phyloP scores from a whole-genome alignment of 352 stramenopile genomes.

The Globisporangium abappressorium region DNA sequence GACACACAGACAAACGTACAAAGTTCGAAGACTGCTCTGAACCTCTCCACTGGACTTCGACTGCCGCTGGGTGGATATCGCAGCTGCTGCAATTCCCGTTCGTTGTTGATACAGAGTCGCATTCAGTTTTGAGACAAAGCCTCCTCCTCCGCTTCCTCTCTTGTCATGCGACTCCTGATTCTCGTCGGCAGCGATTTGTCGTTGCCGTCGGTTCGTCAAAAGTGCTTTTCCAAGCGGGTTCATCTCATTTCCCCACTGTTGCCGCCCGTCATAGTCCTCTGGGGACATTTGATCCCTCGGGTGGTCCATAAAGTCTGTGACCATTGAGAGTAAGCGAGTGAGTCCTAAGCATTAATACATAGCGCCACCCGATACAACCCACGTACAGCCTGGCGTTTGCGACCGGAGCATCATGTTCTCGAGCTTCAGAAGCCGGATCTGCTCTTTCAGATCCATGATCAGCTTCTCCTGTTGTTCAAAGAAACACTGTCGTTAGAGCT shows the following conservation, averaged over 20 bases:
- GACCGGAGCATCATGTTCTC: constrained; percentile 74
- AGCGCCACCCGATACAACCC: background rate
- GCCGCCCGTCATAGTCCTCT: background rate
- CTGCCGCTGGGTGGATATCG: constrained; percentile 11
- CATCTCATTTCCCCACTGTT: background rate
- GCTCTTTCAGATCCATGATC: constrained; percentile 60
- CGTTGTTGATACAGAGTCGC: background rate
- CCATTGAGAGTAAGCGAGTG: background rate
- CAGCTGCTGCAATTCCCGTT: background rate
- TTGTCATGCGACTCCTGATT: constrained; percentile 14
- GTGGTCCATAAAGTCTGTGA: constrained; percentile 47
- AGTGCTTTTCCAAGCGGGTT: constrained; percentile 23
- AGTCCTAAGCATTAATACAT: background rate
- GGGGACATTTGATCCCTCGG: constrained; percentile 16
- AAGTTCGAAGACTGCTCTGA: constrained; percentile 9
- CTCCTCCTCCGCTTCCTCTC: background rate
- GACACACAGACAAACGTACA: constrained; percentile 8
- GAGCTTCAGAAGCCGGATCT: constrained; percentile 63
- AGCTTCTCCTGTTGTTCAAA: constrained; percentile 40
- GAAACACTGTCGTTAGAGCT: background rate
- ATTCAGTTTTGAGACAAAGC: background rate
- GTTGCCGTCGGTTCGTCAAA: constrained; percentile 12
- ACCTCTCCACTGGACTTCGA: constrained; percentile 14
- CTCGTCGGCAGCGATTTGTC: constrained; percentile 4
- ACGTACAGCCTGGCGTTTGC: constrained; percentile 57